phyloP scores from a whole-genome alignment of 1,284 basidiomycete species.

The Anthracocystis walkeri region DNA sequence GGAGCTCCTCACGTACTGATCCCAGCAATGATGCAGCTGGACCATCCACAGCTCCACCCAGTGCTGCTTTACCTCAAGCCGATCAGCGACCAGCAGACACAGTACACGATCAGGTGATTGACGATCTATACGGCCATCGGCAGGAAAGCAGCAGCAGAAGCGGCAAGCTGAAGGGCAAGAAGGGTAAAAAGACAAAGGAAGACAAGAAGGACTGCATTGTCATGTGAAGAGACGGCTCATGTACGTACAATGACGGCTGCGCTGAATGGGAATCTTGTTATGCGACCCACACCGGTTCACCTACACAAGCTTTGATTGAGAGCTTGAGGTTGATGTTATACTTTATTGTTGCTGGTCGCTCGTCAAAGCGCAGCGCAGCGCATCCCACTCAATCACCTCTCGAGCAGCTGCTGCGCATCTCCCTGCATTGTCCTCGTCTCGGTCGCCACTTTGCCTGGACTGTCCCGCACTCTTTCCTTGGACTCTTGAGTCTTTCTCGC shows the following conservation, averaged over 20 bases:
- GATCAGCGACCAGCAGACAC: conserved; percentile 4
- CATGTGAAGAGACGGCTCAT: conserved; percentile 29
- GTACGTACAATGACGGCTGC: background rate
- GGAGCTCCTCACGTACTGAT: conserved; percentile 6
- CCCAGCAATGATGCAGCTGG: background rate
- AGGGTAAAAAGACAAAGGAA: conserved; percentile 25
- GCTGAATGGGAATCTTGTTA: background rate
- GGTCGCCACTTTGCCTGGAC: no score
- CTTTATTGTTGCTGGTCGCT: background rate
- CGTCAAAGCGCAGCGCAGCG: no score
- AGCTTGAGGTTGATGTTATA: background rate
- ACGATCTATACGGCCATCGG: conserved; percentile 42
- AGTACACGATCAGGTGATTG: conserved; percentile 29
- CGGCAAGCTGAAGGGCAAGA: conserved; percentile 17
- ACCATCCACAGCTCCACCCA: background rate
- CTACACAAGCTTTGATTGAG: no score
- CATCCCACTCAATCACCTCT: background rate
- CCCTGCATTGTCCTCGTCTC: background rate
- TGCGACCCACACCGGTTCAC: background rate
- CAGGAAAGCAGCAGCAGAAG: conserved; percentile 13
- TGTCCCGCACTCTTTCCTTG: background rate
- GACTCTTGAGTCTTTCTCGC: background rate
- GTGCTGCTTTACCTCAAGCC: background rate
- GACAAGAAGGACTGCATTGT: conserved; percentile 46
- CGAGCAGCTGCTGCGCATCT: background rate